A percentile compares a stretch with the other conserved stretches of the same genome.
These are phyloP conservation scores for Xylariaceae sp. DNA, from an alignment of 2,329 filamentous ascomycete genomes.

Conservation along the genomic window DNA sequence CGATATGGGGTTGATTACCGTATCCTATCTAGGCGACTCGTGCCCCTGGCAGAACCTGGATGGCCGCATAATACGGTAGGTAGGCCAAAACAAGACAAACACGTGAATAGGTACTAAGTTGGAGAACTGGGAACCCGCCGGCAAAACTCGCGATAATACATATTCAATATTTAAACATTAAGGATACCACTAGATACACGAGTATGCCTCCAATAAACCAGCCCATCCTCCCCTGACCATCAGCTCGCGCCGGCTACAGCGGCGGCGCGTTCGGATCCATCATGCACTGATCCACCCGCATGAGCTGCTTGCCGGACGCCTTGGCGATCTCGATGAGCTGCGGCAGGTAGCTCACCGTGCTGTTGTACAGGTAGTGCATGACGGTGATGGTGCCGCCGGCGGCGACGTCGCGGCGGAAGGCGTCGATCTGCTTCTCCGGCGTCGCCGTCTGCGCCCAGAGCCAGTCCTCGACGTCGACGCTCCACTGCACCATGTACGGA, in stretches of 20 bases:
- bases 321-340: slow-evolving; percentile 64
- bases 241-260: slow-evolving; percentile 14
- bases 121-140: too few relatives aligned
- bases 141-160: too few relatives aligned
- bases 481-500: slow-evolving; percentile 63
- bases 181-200: too few relatives aligned
- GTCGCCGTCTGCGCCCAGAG: slow-evolving; percentile 59
- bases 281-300: slow-evolving; percentile 65
- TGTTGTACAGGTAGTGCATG: slow-evolving; percentile 64
- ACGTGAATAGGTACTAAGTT: too few relatives aligned
- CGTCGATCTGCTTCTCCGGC: slow-evolving; percentile 62
- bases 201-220: not conserved
- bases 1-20: too few relatives aligned
- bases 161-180: too few relatives aligned
- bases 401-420: slow-evolving; percentile 59
- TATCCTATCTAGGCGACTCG: too few relatives aligned
- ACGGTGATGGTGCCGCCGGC: slow-evolving; percentile 62
- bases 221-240: not conserved
- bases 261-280: slow-evolving; percentile 56
- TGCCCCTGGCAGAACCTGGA: too few relatives aligned
- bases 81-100: too few relatives aligned
- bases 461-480: slow-evolving; percentile 68
- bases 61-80: too few relatives aligned
- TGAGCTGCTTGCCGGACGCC: slow-evolving; percentile 58
- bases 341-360: slow-evolving; percentile 59